Conservation (phyloP, 2,329 filamentous ascomycete species). For the Colletotrichum karsti region DNA sequence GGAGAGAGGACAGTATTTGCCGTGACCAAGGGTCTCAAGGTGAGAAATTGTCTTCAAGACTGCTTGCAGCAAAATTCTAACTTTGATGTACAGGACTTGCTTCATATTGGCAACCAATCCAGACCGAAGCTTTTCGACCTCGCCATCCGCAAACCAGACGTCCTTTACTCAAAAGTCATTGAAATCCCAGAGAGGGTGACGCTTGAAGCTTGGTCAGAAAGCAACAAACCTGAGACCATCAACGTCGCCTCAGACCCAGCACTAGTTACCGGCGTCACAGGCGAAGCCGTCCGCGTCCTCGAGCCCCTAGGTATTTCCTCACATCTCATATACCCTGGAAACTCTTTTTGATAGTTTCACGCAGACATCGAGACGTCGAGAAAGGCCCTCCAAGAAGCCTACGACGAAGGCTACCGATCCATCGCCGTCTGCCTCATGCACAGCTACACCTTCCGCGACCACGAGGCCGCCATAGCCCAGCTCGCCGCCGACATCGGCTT, state of each 20-base stretch:
- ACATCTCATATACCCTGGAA: accelerated
- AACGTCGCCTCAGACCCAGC: slow-evolving; percentile 20
- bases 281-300: slow-evolving; percentile 74
- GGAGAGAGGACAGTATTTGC: slow-evolving; percentile 73
- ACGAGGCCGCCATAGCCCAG: slow-evolving; percentile 50
- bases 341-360: background rate
- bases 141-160: slow-evolving; percentile 72
- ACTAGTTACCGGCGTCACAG: slow-evolving; percentile 66
- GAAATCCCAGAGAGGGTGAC: slow-evolving; percentile 81
- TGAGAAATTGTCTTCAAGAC: background rate
- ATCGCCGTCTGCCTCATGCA: slow-evolving; percentile 79
- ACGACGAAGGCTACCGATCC: slow-evolving; percentile 68
- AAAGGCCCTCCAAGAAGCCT: slow-evolving; percentile 66
- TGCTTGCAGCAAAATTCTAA: background rate
- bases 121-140: slow-evolving; percentile 79
- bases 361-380: slow-evolving; percentile 58
- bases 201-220: slow-evolving; percentile 57
- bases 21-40: slow-evolving; percentile 66
- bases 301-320: slow-evolving; percentile 51
- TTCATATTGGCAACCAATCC: slow-evolving; percentile 78
- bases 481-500: slow-evolving; percentile 59
- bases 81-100: slow-evolving; percentile 67
- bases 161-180: slow-evolving; percentile 74
- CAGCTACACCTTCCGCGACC: slow-evolving; percentile 75
- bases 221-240: slow-evolving; percentile 18